A percentile compares a stretch with the other conserved stretches of the same genome.
These are phyloP conservation scores for Batkoa obscura DNA, from an alignment of 371 early-diverging fungal genomes.

Conservation along the genomic window DNA sequence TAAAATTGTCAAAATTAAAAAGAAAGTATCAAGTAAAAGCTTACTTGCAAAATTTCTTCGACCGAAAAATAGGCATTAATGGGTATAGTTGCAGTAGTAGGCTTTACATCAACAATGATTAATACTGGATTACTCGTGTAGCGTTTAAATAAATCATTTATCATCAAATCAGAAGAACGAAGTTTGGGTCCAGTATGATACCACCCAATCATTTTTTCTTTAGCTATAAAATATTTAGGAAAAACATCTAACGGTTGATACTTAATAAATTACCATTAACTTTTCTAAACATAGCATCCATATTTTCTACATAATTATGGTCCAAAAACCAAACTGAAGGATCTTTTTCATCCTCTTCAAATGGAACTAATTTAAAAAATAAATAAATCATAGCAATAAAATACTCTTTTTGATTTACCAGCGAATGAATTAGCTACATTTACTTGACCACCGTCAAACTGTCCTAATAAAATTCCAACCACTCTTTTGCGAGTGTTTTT, in stretches of 20 bases:
- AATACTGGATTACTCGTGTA: slow-evolving; percentile 90
- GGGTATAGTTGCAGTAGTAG: slow-evolving; percentile 78
- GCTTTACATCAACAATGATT: slow-evolving; percentile 88
- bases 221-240: slow-evolving; percentile 15
- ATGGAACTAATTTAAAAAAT: slow-evolving; percentile 57
- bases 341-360: slow-evolving; percentile 97
- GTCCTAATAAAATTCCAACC: slow-evolving; percentile 98
- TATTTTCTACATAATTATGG: slow-evolving; percentile 96
- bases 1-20: slow-evolving; percentile 16
- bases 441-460: slow-evolving; percentile 64
- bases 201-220: slow-evolving; percentile 98
- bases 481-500: slow-evolving; percentile 92
- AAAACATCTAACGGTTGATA: too few species aligned
- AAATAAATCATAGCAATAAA: neutral
- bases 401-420: slow-evolving; percentile 26
- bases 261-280: slow-evolving; percentile 45
- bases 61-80: slow-evolving; percentile 92
- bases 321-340: slow-evolving; percentile 97
- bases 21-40: slow-evolving; percentile 4
- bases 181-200: slow-evolving; percentile 99
- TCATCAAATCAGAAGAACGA: slow-evolving; percentile 92
- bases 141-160: slow-evolving; percentile 92
- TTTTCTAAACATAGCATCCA: slow-evolving; percentile 99
- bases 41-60: slow-evolving; percentile 77
- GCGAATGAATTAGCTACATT: slow-evolving; percentile 99